Evolutionary conservation across 2,329 filamentous ascomycete genomes (phyloP).

Genomic region (Cyphellophora attinorum): DNA sequence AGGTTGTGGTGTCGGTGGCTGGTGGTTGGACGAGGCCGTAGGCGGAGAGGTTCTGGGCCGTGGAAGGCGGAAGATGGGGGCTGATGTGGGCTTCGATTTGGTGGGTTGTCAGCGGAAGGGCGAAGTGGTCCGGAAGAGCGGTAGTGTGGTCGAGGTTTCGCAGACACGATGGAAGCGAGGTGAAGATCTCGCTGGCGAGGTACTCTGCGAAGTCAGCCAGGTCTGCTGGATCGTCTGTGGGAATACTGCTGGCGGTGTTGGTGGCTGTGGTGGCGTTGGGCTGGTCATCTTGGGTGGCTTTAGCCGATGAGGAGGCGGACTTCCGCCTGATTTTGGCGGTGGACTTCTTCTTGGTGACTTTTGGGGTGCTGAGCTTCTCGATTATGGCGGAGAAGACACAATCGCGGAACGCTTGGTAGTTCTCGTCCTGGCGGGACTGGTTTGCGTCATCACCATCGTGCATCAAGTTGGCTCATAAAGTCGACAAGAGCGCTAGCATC

Average conservation of each 20-base stretch:
- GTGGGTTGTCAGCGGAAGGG: constrained; percentile 44
- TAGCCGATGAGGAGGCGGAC: no score
- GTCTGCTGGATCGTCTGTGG: constrained; percentile 49
- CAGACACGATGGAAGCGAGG: constrained; percentile 51
- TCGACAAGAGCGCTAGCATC: no score
- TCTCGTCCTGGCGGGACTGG: no score
- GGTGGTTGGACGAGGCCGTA: constrained; percentile 52
- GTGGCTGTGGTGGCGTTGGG: no score
- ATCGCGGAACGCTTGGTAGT: constrained; percentile 64
- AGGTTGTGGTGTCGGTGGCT: constrained; percentile 35
- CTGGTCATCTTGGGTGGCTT: background rate
- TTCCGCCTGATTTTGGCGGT: background rate
- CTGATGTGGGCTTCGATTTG: constrained; percentile 44
- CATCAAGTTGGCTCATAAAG: no score
- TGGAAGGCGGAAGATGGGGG: constrained; percentile 47
- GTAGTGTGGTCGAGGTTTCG: constrained; percentile 49
- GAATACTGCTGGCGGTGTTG: background rate
- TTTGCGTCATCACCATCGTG: no score
- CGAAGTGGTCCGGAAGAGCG: constrained; percentile 45
- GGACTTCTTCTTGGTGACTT: constrained; percentile 30
- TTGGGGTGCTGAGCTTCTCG: constrained; percentile 41
- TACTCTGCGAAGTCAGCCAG: constrained; percentile 76
- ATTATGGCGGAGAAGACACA: constrained; percentile 62
- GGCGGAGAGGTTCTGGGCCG: constrained; percentile 57
- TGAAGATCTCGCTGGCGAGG: constrained; percentile 60